Percentiles rank a stretch among this genome's conserved stretches.
phyloP scores from a whole-genome alignment of 1,284 basidiomycete species.

The Cryptococcus neoformans region DNA sequence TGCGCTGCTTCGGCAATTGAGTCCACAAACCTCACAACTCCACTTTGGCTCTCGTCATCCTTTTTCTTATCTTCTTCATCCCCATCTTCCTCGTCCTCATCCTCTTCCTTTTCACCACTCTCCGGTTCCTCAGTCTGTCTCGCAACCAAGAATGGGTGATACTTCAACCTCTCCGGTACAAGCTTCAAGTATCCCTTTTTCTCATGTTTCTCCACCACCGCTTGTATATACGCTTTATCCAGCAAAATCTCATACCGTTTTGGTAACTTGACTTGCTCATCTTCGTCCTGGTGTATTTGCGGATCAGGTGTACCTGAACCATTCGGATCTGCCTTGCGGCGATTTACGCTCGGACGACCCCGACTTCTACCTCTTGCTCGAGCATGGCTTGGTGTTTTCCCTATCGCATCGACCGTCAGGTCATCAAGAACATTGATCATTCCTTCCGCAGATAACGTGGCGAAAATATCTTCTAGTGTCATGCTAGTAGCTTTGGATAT shows the following conservation, averaged over 20 bases:
- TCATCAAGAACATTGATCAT: conserved; percentile 62
- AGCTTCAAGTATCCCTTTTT: conserved; percentile 77
- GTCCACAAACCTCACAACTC: neutral
- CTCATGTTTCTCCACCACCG: conserved; percentile 68
- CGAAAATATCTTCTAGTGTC: conserved; percentile 83
- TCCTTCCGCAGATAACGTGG: conserved; percentile 69
- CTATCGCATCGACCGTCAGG: conserved; percentile 17
- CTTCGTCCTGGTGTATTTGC: conserved; percentile 9
- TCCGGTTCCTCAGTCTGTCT: conserved; percentile 15
- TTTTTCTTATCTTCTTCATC: conserved; percentile 2
- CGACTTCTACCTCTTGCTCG: conserved; percentile 7
- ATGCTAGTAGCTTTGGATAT: conserved; percentile 85
- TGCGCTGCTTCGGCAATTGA: neutral
- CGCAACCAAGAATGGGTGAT: conserved; percentile 83
- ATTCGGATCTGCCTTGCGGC: conserved; percentile 2
- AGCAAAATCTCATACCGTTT: conserved; percentile 75
- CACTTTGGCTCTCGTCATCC: conserved; percentile 3
- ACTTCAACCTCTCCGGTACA: conserved; percentile 82
- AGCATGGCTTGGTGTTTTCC: conserved; percentile 2
- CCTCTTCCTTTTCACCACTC: conserved; percentile 3
- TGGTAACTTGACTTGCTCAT: conserved; percentile 54
- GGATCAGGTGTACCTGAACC: neutral
- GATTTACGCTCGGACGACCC: conserved; percentile 6
- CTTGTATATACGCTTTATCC: conserved; percentile 67
- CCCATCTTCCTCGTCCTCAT: conserved; percentile 1